phyloP scores from a whole-genome alignment of 2,329 filamentous ascomycete species.

The Sodiomyces alkalinus region DNA sequence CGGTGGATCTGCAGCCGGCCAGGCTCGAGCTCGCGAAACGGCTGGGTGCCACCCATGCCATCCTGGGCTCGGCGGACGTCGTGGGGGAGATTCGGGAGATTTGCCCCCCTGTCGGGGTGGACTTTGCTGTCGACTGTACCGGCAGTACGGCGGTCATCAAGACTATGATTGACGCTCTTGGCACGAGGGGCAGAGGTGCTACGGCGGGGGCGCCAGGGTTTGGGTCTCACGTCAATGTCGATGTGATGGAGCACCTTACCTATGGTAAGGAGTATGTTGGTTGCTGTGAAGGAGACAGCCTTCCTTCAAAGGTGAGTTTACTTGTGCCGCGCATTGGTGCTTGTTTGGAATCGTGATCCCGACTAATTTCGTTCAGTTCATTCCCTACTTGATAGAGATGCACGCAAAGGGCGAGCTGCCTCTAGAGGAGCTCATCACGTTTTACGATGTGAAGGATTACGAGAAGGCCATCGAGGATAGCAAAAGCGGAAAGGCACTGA shows the following conservation, averaged over 20 bases:
- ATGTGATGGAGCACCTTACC: too few species aligned
- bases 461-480: slow-evolving; percentile 14
- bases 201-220: too few species aligned
- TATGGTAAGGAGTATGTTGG: too few species aligned
- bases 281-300: too few species aligned
- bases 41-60: slow-evolving; percentile 18
- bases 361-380: slow-evolving; percentile 26
- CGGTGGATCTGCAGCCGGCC: slow-evolving; percentile 14
- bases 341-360: slow-evolving; percentile 27
- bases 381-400: slow-evolving; percentile 15
- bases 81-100: slow-evolving; percentile 12
- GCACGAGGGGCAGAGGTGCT: too few species aligned
- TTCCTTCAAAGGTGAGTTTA: too few species aligned
- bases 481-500: slow-evolving; percentile 15
- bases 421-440: slow-evolving; percentile 15
- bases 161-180: too few species aligned
- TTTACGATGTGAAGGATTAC: slow-evolving; percentile 16
- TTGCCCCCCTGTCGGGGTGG: too few species aligned
- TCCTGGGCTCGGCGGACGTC: slow-evolving; percentile 12
- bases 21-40: slow-evolving; percentile 15
- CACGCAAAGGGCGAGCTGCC: slow-evolving; percentile 18
- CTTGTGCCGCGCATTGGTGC: too few species aligned
- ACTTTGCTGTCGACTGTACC: too few species aligned
- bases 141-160: too few species aligned
- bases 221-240: too few species aligned